These are phyloP conservation scores for Achaetomiella virescens DNA, from an alignment of 495 filamentous ascomycete genomes.

Conservation along the genomic window DNA sequence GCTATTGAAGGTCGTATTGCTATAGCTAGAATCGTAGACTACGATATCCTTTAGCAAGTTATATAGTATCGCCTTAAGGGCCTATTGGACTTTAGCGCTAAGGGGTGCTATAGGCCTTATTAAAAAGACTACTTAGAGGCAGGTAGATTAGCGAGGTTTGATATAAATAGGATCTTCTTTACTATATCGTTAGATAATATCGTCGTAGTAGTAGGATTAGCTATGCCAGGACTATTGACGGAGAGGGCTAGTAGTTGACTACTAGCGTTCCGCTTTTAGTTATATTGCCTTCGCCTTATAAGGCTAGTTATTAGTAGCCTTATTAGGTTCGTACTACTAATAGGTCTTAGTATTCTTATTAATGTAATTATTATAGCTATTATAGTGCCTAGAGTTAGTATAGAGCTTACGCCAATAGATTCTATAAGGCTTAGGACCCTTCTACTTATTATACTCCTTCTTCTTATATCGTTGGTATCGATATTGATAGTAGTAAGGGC, in stretches of 20 bases:
- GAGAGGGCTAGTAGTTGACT: neutral
- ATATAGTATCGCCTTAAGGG: neutral
- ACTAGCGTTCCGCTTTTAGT: neutral
- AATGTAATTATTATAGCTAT: neutral
- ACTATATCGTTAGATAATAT: too few species aligned
- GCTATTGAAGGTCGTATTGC: too few species aligned
- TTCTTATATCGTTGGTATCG: neutral
- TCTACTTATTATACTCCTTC: neutral
- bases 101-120: neutral
- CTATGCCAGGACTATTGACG: neutral
- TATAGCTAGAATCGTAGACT: too few species aligned
- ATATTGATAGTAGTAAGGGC: neutral
- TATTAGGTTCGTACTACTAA: neutral
- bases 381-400: neutral
- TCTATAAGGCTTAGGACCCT: too few species aligned
- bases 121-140: neutral
- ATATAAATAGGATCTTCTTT: neutral
- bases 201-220: neutral
- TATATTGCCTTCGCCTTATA: neutral
- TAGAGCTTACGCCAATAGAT: neutral
- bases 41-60: neutral
- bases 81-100: constrained; percentile 2
- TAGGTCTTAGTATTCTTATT: neutral
- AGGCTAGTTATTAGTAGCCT: neutral
- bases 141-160: neutral